Percentiles rank a stretch among this genome's conserved stretches.
Conservation (phyloP, 148 eudicot genomes). For the Selenicereus undatus region DNA sequence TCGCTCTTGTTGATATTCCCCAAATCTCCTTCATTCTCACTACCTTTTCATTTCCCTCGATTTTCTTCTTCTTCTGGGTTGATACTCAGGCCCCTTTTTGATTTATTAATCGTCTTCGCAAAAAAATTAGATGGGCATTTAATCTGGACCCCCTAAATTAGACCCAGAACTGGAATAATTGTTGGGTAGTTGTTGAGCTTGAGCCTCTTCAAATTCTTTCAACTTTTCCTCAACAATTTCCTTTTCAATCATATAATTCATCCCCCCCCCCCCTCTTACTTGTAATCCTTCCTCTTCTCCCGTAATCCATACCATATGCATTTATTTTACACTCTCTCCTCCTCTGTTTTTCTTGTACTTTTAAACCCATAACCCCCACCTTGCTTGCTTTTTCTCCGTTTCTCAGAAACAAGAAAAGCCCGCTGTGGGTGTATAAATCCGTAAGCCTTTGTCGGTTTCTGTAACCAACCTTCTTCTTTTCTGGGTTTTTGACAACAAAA, state of each 20-base stretch:
- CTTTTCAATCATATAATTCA: not conserved
- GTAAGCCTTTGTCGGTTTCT: constrained; percentile 8
- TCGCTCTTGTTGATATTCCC: not conserved
- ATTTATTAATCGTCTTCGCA: not conserved
- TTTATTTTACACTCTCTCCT: constrained; percentile 11
- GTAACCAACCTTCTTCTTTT: constrained; percentile 12
- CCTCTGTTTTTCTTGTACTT: constrained; percentile 12
- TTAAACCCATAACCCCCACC: not conserved
- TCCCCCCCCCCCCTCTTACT: too few species aligned
- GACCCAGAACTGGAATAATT: constrained; percentile 19
- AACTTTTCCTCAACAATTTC: not conserved
- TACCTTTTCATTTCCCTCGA: not conserved
- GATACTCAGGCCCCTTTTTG: constrained; percentile 12
- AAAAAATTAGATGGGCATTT: not conserved
- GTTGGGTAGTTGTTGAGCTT: constrained; percentile 23
- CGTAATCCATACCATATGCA: not conserved
- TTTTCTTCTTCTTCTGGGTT: not conserved
- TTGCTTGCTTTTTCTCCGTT: not conserved
- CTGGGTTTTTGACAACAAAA: not conserved
- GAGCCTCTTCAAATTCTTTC: not conserved
- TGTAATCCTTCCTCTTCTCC: not conserved
- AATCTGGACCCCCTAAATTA: constrained; percentile 4
- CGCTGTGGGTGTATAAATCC: not conserved
- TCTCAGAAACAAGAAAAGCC: not conserved
- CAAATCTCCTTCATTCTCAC: not conserved